Evolutionary conservation across 108 stramenopile species (phyloP), one percentile per base, ranked within the genome.

Genomic region (Fragilaria radians): DNA sequence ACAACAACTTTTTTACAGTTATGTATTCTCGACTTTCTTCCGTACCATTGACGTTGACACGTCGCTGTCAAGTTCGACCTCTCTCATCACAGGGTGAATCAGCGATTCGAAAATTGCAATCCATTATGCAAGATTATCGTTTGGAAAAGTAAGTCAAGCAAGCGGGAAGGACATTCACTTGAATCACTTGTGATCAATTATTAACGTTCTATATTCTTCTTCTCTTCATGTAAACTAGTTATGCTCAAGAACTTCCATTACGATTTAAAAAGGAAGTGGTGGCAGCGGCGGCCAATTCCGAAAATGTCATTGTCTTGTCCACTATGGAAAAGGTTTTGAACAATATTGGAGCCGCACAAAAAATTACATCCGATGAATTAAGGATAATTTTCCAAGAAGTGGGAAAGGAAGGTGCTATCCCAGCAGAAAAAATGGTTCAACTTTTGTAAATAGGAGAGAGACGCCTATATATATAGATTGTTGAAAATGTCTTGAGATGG

Each of bases 241-340:
- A 78, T 62, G 42, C 73, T 11, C 74, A 78, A 56, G 65, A 68
- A 28, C 50, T 73, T 18, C 81, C 81, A 25, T 69, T 61, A 28
- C 71, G 81, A 21, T 82, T 82, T 65, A 75, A 69, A 26, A 78
- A 82, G 63, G 81, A 82, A 28, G 55, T 82, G n/a, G 58, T 82
- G 42, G 48, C 57, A 4, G 81, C 77, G 14, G 81, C 81, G 11
- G 54, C 36, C 5, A 31, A 28, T 3, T 57, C 54, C 17, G 68
- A 61, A 4, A 30, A 27, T 19, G 32, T 57, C 0, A 62, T 81
- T 52, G 62, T 54, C 36, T 36, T 59, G n/a, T 59, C 70, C 23
- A 76, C 68, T 17, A 54, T 82, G 5, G 57, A 76, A 36, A 60
- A 57, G 25, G 81, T 82, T 11, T 46, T 82, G 28, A 57, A 62